A percentile compares a stretch with the other conserved stretches of the same genome.
These are phyloP conservation scores for Aspergillus sclerotiicarbonarius DNA, from an alignment of 495 filamentous ascomycete genomes.

Conservation along the genomic window DNA sequence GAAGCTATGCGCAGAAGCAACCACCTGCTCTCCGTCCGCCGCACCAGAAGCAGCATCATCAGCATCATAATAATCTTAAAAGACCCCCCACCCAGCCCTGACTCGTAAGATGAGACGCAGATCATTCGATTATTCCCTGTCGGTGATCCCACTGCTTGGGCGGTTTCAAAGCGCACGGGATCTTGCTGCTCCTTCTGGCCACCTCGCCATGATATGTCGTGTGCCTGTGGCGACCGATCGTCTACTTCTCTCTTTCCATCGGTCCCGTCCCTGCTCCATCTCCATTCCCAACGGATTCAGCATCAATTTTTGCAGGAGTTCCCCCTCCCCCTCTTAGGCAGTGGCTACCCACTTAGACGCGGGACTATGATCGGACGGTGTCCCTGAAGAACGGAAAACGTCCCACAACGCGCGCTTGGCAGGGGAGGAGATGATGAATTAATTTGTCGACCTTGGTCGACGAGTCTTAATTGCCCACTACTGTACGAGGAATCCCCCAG, in stretches of 20 bases:
- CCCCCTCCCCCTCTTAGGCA: neutral
- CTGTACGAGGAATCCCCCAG: slow-evolving; percentile 1
- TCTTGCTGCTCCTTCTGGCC: neutral
- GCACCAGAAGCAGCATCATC: too few relatives aligned
- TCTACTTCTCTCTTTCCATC: neutral
- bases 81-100: neutral
- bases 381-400: slow-evolving; percentile 21
- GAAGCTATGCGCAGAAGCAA: neutral
- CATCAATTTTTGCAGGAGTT: neutral
- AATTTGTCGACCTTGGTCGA: slow-evolving; percentile 4
- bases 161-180: neutral
- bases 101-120: slow-evolving; percentile 8
- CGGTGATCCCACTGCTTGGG: neutral
- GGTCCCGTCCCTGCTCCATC: neutral
- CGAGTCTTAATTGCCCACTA: neutral
- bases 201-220: neutral
- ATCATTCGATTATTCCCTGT: slow-evolving; percentile 7
- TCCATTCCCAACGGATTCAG: neutral
- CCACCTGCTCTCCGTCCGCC: neutral
- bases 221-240: neutral
- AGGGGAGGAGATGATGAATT: slow-evolving; percentile 12
- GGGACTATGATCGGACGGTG: slow-evolving; percentile 21
- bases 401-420: slow-evolving; percentile 23
- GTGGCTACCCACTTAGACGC: slow-evolving; percentile 9
- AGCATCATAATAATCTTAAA: slow-evolving; percentile 3